Evolutionary conservation across 1,284 basidiomycete genomes (phyloP).

Genomic region (Lignosus rhinocerotis): DNA sequence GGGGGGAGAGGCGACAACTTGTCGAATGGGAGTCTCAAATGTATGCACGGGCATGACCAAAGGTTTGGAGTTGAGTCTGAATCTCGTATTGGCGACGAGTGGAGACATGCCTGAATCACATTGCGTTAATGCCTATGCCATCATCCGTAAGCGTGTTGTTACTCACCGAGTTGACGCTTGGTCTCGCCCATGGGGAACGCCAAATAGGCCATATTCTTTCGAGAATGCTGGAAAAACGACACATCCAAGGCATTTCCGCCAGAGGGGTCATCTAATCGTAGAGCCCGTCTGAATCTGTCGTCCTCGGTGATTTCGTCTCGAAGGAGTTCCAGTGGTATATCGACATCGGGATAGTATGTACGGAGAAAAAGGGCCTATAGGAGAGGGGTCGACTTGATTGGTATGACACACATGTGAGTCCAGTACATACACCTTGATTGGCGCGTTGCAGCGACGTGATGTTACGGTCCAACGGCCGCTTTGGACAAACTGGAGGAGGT

Average conservation of each 20-base stretch:
- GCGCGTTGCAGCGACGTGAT: slow-evolving; percentile 45
- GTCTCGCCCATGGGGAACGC: slow-evolving; percentile 66
- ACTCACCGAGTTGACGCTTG: slow-evolving; percentile 59
- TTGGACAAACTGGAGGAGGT: slow-evolving; percentile 52
- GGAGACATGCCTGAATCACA: slow-evolving; percentile 50
- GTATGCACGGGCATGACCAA: slow-evolving; percentile 39
- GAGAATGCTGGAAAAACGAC: slow-evolving; percentile 31
- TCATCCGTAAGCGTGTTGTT: neutral
- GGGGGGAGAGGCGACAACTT: slow-evolving; percentile 23
- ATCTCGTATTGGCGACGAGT: slow-evolving; percentile 33
- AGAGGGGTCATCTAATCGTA: slow-evolving; percentile 54
- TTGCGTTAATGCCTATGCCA: neutral
- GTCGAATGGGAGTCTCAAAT: slow-evolving; percentile 52
- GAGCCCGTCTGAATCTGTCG: slow-evolving; percentile 33
- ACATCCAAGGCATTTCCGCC: slow-evolving; percentile 53
- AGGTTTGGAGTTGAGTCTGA: slow-evolving; percentile 42
- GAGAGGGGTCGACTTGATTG: neutral
- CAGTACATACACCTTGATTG: slow-evolving; percentile 59
- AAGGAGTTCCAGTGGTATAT: slow-evolving; percentile 64
- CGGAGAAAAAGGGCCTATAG: slow-evolving; percentile 68
- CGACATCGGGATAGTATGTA: slow-evolving; percentile 68
- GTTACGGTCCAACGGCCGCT: slow-evolving; percentile 31
- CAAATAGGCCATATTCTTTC: slow-evolving; percentile 37
- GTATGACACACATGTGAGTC: neutral
- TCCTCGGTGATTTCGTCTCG: slow-evolving; percentile 53